Base-by-base conservation (phyloP, 2,329 filamentous ascomycete genomes). In the Apiospora saccharicola region DNA sequence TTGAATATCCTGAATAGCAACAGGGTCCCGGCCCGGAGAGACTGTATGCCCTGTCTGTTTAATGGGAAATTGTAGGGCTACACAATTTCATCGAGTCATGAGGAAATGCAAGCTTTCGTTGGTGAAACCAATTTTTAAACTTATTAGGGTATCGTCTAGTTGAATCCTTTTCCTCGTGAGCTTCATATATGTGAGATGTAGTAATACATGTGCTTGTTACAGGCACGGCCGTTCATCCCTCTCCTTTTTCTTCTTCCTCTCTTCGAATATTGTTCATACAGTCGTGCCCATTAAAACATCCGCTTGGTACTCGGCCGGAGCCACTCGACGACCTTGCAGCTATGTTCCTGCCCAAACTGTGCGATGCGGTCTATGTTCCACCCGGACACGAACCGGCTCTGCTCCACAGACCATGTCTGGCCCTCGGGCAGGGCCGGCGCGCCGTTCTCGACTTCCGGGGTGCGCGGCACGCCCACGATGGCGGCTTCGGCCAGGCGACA, bases 401-500 rank as follows among this genome's bases (percentile, higher is more conserved):
- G 67, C 26, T 49, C 44, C 26, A 34, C 16, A 26, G 67, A 37
- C 44, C 44, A 49, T 8, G 30, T 37, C 6, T 37, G 67, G 44
- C 67, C 67, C 8, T 69, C 67, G 26, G 44, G 37, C 70, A 44
- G 46, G 37, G 19, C n/a, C n/a, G 49, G 46, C 26, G 47, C 49
- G 12, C 49, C 44, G 24, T 24, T 46, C 24, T 43, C 49, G 12
- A 41, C 22, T 47, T 69, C 61, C 47, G 68, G 67, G 16, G 34
- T 19, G 26, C 47, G 14, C n/a, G 71, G 67, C 70, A 72, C 71
- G 69, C 74, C 74, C 74, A 69, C 47, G 13, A 47, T 10, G 41
- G 77, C 72, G 24, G 74, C 74, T 13, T 61, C 68, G 51, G 74
- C 73, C 51, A 78, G 71, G 0, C 74, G 72, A 67, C 77, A 78